phyloP scores from a whole-genome alignment of 352 stramenopile genomes.

The Globisporangium barbulae region DNA sequence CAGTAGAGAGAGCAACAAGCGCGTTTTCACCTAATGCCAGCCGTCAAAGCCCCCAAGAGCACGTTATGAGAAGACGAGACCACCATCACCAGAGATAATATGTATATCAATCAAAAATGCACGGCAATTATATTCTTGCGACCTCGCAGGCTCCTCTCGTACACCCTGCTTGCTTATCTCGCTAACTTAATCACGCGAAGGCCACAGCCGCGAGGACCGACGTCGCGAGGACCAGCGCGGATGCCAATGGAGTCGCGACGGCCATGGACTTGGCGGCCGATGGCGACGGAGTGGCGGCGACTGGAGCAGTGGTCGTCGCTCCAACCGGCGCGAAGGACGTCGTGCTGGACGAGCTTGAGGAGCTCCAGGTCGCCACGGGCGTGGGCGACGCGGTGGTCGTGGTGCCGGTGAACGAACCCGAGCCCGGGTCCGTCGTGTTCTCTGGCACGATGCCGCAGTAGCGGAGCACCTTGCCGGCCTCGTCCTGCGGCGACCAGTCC shows the following conservation, averaged over 20 bases:
- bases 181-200: slow-evolving; percentile 1
- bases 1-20: slow-evolving; percentile 19
- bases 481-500: slow-evolving; percentile 45
- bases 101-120: slow-evolving; percentile 6
- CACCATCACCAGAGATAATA: neutral
- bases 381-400: slow-evolving; percentile 5
- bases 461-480: slow-evolving; percentile 35
- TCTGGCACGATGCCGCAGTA: slow-evolving; percentile 47
- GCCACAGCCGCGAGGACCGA: slow-evolving; percentile 28
- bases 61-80: too few species aligned
- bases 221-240: slow-evolving; percentile 21
- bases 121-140: neutral
- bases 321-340: slow-evolving; percentile 36
- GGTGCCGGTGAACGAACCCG: slow-evolving; percentile 13
- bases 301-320: slow-evolving; percentile 27
- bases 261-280: slow-evolving; percentile 20
- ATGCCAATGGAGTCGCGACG: slow-evolving; percentile 13
- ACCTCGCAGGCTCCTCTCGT: neutral
- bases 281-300: slow-evolving; percentile 18
- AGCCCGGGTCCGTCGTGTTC: slow-evolving; percentile 21
- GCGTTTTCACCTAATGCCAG: too few species aligned
- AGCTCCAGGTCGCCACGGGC: slow-evolving; percentile 22
- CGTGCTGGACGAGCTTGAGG: slow-evolving; percentile 14
- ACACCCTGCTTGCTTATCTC: neutral
- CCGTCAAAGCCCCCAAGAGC: too few species aligned